Percentiles rank a stretch among this genome's conserved stretches.
Conservation (phyloP, 2,329 filamentous ascomycete species). For the Didymosphaeria variabile region DNA sequence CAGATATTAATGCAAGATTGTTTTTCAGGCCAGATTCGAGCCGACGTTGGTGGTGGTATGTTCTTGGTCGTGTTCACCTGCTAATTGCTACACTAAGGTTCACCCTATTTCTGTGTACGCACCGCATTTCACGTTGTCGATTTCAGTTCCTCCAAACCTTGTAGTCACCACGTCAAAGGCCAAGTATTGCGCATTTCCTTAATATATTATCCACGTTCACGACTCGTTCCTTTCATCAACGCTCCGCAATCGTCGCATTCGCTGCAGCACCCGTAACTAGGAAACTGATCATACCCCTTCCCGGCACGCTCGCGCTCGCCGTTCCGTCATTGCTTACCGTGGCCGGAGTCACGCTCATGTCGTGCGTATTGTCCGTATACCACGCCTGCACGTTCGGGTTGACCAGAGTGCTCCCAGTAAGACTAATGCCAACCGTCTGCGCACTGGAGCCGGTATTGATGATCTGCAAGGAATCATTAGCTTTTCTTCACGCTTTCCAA, state of each 20-base stretch:
- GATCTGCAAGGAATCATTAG: slow-evolving; percentile 9
- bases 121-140: neutral
- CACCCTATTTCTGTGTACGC: neutral
- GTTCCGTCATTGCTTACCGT: slow-evolving; percentile 32
- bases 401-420: slow-evolving; percentile 16
- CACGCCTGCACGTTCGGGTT: slow-evolving; percentile 30
- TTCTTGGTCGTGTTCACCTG: slow-evolving; percentile 4
- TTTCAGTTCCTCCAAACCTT: neutral
- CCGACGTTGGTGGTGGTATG: slow-evolving; percentile 21
- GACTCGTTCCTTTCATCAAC: neutral
- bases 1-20: slow-evolving; percentile 23
- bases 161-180: neutral
- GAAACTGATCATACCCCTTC: slow-evolving; percentile 40
- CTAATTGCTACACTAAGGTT: slow-evolving; percentile 6
- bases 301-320: slow-evolving; percentile 34
- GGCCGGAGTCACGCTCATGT: slow-evolving; percentile 28
- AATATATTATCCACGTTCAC: no score
- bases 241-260: slow-evolving; percentile 13
- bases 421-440: slow-evolving; percentile 27
- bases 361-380: slow-evolving; percentile 38
- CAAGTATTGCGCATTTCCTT: neutral
- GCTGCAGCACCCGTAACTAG: slow-evolving; percentile 24
- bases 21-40: slow-evolving; percentile 5
- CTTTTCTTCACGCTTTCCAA: neutral
- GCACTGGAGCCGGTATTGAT: slow-evolving; percentile 37